Evolutionary conservation across 768 basidiomycete genomes (phyloP).

Genomic region (Scleroderma citrinum): DNA sequence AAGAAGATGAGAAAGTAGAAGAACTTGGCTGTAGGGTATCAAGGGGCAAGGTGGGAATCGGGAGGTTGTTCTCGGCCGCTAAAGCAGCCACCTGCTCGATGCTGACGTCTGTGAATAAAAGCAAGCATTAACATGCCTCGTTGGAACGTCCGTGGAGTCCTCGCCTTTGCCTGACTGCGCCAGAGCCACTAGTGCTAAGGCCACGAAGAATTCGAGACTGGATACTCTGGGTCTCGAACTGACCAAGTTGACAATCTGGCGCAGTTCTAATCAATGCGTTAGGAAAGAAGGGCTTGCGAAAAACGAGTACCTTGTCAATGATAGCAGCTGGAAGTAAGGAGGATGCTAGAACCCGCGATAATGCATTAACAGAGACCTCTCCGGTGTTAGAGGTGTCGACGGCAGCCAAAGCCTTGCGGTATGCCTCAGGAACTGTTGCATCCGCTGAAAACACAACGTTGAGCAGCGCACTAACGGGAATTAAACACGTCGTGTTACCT

Average conservation of each 20-base stretch:
- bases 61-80: conserved; percentile 72
- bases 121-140: neutral
- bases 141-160: conserved; percentile 7
- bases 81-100: conserved; percentile 77
- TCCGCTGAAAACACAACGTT: conserved; percentile 44
- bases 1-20: conserved; percentile 43
- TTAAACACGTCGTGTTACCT: conserved; percentile 32
- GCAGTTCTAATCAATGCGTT: neutral
- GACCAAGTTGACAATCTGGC: conserved; percentile 84
- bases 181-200: conserved; percentile 79
- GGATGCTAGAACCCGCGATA: conserved; percentile 75
- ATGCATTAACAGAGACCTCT: conserved; percentile 75
- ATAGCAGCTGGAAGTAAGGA: conserved; percentile 76
- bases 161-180: conserved; percentile 78
- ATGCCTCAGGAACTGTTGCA: conserved; percentile 74
- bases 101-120: conserved; percentile 53
- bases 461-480: neutral
- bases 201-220: conserved; percentile 87
- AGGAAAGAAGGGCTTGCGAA: neutral
- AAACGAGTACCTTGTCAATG: conserved; percentile 63
- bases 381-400: conserved; percentile 69
- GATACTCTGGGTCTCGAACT: conserved; percentile 77
- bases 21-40: conserved; percentile 46
- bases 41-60: conserved; percentile 67
- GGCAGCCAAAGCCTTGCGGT: conserved; percentile 64